Conservation (phyloP, 2,329 filamentous ascomycete genomes). For the Hypoxylon sp. region DNA sequence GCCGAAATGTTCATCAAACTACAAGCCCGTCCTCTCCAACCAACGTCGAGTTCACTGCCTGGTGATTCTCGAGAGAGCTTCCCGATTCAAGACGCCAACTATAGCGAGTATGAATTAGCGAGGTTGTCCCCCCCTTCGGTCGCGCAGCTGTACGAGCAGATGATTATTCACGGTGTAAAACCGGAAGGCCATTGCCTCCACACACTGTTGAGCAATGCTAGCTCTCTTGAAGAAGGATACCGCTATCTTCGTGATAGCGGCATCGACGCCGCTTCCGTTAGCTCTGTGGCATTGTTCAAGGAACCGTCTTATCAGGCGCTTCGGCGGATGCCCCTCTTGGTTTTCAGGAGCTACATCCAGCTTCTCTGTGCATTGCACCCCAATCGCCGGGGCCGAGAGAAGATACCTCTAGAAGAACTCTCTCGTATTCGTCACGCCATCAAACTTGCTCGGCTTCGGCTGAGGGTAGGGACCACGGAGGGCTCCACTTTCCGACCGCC, state of each 20-base stretch:
- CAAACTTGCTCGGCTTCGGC: constrained; percentile 49
- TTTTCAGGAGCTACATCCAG: constrained; percentile 65
- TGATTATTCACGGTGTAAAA: constrained; percentile 63
- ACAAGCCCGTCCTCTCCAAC: constrained; percentile 51
- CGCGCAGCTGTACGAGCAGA: constrained; percentile 68
- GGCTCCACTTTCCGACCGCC: constrained; percentile 54
- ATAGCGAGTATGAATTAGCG: constrained; percentile 73
- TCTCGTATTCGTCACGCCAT: constrained; percentile 54
- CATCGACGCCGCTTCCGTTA: constrained; percentile 43
- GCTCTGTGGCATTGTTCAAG: constrained; percentile 38
- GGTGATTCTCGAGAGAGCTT: constrained; percentile 71
- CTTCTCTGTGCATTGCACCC: constrained; percentile 62
- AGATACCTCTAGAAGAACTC: constrained; percentile 43
- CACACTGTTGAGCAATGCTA: constrained; percentile 67
- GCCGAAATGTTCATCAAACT: constrained; percentile 72
- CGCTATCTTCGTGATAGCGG: constrained; percentile 63
- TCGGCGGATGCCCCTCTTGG: constrained; percentile 50
- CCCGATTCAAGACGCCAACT: constrained; percentile 67
- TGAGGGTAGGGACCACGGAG: constrained; percentile 45
- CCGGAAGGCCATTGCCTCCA: constrained; percentile 65
- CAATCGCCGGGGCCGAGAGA: constrained; percentile 37
- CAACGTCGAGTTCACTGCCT: constrained; percentile 58
- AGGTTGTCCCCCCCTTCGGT: constrained; percentile 71
- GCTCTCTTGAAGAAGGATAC: constrained; percentile 60
- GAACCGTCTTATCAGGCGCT: constrained; percentile 43